Percentiles rank a stretch among this genome's conserved stretches.
These are phyloP conservation scores for Tylopilus subfusipes DNA, from an alignment of 768 basidiomycete genomes.

Conservation along the genomic window DNA sequence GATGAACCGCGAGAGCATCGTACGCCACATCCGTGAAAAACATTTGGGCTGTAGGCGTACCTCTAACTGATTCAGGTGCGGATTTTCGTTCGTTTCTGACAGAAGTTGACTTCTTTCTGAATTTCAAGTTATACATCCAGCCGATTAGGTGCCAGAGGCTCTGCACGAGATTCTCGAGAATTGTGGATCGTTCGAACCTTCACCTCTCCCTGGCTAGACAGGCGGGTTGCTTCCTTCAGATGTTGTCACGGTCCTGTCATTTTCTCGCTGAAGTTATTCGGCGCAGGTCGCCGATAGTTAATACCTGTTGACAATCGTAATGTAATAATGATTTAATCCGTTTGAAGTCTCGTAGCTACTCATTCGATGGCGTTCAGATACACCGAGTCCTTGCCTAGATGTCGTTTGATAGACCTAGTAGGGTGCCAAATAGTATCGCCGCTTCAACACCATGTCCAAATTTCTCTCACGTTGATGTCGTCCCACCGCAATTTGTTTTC, in stretches of 20 bases:
- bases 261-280: not conserved
- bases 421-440: no score
- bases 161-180: not conserved
- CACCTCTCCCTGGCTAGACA: not conserved
- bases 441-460: no score
- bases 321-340: no score
- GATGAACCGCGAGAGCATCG: slow-evolving; percentile 18
- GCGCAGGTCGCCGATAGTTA: not conserved
- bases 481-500: not conserved
- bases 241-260: not conserved
- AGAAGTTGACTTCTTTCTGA: not conserved
- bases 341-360: no score
- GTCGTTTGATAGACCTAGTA: no score
- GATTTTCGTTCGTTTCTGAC: not conserved
- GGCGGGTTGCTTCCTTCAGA: not conserved
- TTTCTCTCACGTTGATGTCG: not conserved
- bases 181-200: not conserved
- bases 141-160: not conserved
- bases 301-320: no score
- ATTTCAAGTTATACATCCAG: not conserved
- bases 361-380: not conserved
- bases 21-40: slow-evolving; percentile 12
- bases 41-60: slow-evolving; percentile 14
- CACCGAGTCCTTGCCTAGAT: no score
- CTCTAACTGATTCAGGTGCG: not conserved